Evolutionary conservation across 768 basidiomycete species (phyloP), one percentile per base, ranked within the genome.

Genomic region (Phylloporus sp.): DNA sequence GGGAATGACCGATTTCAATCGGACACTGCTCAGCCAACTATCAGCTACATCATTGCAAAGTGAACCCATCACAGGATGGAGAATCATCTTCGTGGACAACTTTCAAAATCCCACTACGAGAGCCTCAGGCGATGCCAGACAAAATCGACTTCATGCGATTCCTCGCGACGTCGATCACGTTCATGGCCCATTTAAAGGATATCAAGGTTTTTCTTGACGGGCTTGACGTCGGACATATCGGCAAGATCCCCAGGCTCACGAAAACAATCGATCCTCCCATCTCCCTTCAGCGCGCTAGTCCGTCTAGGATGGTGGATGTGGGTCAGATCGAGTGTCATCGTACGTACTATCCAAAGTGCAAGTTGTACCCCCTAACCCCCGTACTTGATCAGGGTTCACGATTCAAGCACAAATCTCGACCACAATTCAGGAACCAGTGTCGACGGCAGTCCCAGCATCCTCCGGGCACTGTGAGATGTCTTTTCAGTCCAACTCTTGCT

Each of bases 81-180:
- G 16, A 34, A 34, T 34, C 34, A 6, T n/a, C 34, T 4, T 16
- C 16, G 34, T 10, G 34, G 34, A 91, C 93, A 2, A 76, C 82
- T 1, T 93, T 98, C 66, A 78, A 86, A 49, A 91, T 97, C 86
- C 73, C 76, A 5, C 77, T 95, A 2, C 79, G 94, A 38, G 87
- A 94, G 60, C 81, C 85, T 3, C 72, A 76, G 3, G 80, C 90
- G 0, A 84, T 95, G 47, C 91, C 91, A 0, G 74, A 80, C 26
- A 76, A 82, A 7, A 85, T 92, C 48, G 91, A 97, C 58, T 84
- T 98, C 55, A 81, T 87, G 18, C 82, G 88, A 12, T 97, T 98
- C 68, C 76, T 98, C 16, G 79, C 85, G 23, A 93, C 91, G 5
- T 90, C 88, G 1, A 84, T 98, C 49, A 92, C 92, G 0, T 98